Conservation (phyloP, 1,139 yeast species). For the Debaryomyces sp. region DNA sequence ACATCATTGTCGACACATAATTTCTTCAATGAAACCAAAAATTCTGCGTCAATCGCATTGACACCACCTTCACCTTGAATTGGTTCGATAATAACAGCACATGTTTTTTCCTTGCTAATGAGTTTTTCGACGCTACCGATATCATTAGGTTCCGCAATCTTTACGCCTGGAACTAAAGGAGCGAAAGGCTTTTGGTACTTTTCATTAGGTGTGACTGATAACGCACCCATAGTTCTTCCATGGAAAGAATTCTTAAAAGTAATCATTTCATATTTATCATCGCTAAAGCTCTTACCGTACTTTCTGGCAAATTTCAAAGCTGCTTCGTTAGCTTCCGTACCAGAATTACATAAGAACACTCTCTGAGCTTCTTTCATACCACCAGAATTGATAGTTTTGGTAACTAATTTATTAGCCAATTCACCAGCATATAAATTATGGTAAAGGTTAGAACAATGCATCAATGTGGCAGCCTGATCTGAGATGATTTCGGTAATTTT, state of each 20-base stretch:
- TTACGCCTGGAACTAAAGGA: conserved; percentile 86
- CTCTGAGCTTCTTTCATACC: conserved; percentile 81
- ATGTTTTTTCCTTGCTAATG: conserved; percentile 68
- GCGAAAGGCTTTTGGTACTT: conserved; percentile 91
- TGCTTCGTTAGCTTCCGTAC: conserved; percentile 98
- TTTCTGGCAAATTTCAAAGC: conserved; percentile 95
- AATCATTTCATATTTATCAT: conserved; percentile 71
- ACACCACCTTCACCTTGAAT: conserved; percentile 99
- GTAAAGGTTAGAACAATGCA: conserved; percentile 86
- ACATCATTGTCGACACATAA: conserved; percentile 74
- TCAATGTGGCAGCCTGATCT: conserved; percentile 71
- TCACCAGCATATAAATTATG: conserved; percentile 85
- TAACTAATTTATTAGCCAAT: conserved; percentile 70
- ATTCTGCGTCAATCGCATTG: conserved; percentile 63
- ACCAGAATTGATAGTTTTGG: conserved; percentile 66
- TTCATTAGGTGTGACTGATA: conserved; percentile 88
- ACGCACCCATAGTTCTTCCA: conserved; percentile 92
- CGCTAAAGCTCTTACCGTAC: conserved; percentile 60
- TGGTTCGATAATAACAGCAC: conserved; percentile 95
- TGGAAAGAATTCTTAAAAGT: conserved; percentile 91
- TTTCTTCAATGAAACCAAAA: conserved; percentile 64
- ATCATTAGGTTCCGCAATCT: conserved; percentile 62
- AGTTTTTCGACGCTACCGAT: conserved; percentile 58
- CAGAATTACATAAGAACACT: conserved; percentile 91
- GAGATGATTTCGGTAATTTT: conserved; percentile 68